phyloP scores from a whole-genome alignment of 306 rosid genomes.

The Prunus mongolica region DNA sequence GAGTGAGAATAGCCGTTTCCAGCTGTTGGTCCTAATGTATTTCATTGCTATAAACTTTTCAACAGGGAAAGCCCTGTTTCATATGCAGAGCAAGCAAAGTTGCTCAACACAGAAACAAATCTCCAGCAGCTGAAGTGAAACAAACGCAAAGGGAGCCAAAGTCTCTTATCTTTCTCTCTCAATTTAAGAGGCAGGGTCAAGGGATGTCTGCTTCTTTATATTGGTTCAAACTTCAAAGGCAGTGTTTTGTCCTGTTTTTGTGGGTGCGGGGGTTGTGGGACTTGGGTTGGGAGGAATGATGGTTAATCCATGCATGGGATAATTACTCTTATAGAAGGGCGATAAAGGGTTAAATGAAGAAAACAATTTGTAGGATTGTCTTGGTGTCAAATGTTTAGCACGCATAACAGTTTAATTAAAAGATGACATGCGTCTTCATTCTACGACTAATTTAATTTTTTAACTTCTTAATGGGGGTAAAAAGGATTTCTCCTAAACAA shows the following conservation, averaged over 20 bases:
- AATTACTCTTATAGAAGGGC: slow-evolving; percentile 3
- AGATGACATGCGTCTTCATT: too few species aligned
- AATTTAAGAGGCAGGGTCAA: slow-evolving; percentile 24
- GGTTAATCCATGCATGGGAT: slow-evolving; percentile 15
- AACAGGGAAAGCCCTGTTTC: slow-evolving; percentile 42
- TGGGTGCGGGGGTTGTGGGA: background rate
- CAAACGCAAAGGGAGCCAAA: slow-evolving; percentile 5
- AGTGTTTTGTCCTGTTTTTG: background rate
- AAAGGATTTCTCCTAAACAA: too few species aligned
- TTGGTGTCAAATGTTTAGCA: too few species aligned
- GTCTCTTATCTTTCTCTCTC: slow-evolving; percentile 11
- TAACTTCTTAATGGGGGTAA: too few species aligned
- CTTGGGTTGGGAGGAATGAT: slow-evolving; percentile 7
- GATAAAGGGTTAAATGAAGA: slow-evolving; percentile 6
- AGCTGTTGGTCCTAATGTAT: slow-evolving; percentile 58
- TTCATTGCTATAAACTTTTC: slow-evolving; percentile 41
- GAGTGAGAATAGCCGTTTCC: slow-evolving; percentile 74
- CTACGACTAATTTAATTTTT: too few species aligned
- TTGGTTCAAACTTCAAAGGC: slow-evolving; percentile 7
- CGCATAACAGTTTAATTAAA: too few species aligned
- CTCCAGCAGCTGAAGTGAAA: slow-evolving; percentile 11
- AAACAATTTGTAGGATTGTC: too few species aligned
- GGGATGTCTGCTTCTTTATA: slow-evolving; percentile 24
- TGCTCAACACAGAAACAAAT: background rate
- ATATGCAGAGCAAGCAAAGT: slow-evolving; percentile 23